phyloP scores from a whole-genome alignment of 140 eudicot genomes.

The Bidens hawaiensis region DNA sequence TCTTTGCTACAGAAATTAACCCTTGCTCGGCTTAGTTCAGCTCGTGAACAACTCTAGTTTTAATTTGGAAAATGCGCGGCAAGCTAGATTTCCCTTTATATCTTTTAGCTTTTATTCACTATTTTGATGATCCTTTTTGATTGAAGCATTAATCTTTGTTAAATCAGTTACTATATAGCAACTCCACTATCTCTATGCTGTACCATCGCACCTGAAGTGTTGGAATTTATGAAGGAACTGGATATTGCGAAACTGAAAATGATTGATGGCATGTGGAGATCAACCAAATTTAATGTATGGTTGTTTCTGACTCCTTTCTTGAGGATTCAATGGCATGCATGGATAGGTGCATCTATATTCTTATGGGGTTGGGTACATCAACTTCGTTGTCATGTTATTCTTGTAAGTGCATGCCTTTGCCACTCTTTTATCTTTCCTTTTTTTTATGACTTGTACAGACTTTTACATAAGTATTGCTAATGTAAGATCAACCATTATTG shows the following conservation, averaged over 20 bases:
- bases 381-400: conserved; percentile 66
- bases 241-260: conserved; percentile 47
- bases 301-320: conserved; percentile 44
- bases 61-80: no score
- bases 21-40: no score
- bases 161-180: conserved; percentile 61
- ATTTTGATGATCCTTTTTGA: no score
- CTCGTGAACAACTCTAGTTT: no score
- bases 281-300: conserved; percentile 19
- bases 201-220: conserved; percentile 46
- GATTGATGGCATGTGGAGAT: conserved; percentile 36
- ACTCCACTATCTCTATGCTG: conserved; percentile 80
- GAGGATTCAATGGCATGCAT: conserved; percentile 50
- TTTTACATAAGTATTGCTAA: no score
- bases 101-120: no score
- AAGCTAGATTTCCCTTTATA: no score
- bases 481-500: no score
- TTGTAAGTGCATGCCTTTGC: no score
- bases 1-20: no score
- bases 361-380: conserved; percentile 85
- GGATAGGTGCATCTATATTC: conserved; percentile 68
- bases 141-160: conserved; percentile 5
- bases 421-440: no score
- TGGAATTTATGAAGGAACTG: conserved; percentile 29
- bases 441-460: no score